Evolutionary conservation across 805 yeast genomes (phyloP).

Genomic region (Kodamaea nitidulidarum): DNA sequence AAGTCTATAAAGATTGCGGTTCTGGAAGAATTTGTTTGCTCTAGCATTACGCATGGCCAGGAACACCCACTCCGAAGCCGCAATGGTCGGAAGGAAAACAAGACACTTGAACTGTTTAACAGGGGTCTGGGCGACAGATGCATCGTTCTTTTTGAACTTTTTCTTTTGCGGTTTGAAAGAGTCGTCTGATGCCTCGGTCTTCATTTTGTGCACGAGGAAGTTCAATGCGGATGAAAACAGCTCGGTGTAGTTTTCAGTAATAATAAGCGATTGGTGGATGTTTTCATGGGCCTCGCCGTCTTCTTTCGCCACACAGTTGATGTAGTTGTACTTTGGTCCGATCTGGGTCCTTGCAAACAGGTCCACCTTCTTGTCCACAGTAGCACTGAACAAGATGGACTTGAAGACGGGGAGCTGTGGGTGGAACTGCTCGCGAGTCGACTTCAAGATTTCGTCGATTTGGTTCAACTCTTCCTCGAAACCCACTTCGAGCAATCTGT

Average conservation of each 20-base stretch:
- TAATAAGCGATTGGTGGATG: conserved; percentile 63
- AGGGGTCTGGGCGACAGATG: not conserved
- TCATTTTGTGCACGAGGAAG: conserved; percentile 41
- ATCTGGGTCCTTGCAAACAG: conserved; percentile 58
- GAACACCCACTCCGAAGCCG: conserved; percentile 57
- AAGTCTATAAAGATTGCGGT: conserved; percentile 27
- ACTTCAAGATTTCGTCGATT: conserved; percentile 49
- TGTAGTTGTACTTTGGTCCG: conserved; percentile 49
- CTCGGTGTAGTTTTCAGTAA: conserved; percentile 53
- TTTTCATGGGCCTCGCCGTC: conserved; percentile 75
- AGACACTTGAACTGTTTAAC: conserved; percentile 62
- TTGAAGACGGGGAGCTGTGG: conserved; percentile 38
- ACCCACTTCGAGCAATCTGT: conserved; percentile 76
- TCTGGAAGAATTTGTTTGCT: conserved; percentile 13
- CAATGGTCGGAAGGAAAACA: conserved; percentile 76
- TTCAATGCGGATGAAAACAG: conserved; percentile 55
- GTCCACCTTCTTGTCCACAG: conserved; percentile 67
- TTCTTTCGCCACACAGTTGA: conserved; percentile 71
- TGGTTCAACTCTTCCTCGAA: conserved; percentile 63
- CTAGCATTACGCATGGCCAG: conserved; percentile 10
- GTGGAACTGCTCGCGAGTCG: conserved; percentile 21
- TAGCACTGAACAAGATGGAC: conserved; percentile 82
- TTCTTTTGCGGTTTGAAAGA: not conserved
- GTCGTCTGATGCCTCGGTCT: conserved; percentile 2
- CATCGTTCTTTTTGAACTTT: not conserved